Conservation (phyloP, 2,329 filamentous ascomycete genomes). For the Chaetomium strumarium region DNA sequence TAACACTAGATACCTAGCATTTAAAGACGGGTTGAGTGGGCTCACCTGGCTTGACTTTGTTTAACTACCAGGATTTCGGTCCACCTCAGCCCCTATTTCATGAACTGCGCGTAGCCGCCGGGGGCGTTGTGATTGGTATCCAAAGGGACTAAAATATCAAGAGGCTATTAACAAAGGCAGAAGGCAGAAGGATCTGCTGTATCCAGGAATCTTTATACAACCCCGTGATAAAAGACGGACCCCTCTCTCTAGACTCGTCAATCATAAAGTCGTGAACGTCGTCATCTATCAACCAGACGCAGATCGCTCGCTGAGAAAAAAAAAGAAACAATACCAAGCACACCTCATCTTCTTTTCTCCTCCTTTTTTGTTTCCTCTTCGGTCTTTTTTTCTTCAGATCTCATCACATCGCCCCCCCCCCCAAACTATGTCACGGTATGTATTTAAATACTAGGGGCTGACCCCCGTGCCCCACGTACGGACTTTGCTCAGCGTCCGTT, state of each 20-base stretch:
- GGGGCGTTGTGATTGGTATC: too few relatives aligned
- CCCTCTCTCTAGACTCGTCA: conserved; percentile 10
- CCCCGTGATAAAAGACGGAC: background rate
- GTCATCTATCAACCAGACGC: background rate
- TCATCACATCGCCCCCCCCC: too few relatives aligned
- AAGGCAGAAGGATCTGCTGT: too few relatives aligned
- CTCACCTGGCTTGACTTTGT: too few relatives aligned
- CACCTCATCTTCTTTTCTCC: background rate
- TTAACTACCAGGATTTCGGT: too few relatives aligned
- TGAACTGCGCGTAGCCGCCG: too few relatives aligned
- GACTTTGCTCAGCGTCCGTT: conserved; percentile 51
- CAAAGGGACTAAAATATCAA: too few relatives aligned
- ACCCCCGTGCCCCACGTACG: conserved; percentile 42
- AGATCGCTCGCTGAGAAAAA: background rate
- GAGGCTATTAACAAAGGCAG: too few relatives aligned
- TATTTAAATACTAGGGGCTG: background rate
- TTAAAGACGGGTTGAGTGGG: background rate
- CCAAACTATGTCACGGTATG: too few relatives aligned
- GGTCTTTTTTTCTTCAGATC: too few relatives aligned
- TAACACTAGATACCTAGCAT: conserved; percentile 6
- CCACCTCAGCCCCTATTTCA: too few relatives aligned
- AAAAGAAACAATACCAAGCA: background rate
- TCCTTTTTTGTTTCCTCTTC: too few relatives aligned
- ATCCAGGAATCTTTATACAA: background rate
- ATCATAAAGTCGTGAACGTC: conserved; percentile 7